Evolutionary conservation across 169 alveolate species (phyloP), one percentile per base, ranked within the genome.

Genomic region (Cyclospora cayetanensis): DNA sequence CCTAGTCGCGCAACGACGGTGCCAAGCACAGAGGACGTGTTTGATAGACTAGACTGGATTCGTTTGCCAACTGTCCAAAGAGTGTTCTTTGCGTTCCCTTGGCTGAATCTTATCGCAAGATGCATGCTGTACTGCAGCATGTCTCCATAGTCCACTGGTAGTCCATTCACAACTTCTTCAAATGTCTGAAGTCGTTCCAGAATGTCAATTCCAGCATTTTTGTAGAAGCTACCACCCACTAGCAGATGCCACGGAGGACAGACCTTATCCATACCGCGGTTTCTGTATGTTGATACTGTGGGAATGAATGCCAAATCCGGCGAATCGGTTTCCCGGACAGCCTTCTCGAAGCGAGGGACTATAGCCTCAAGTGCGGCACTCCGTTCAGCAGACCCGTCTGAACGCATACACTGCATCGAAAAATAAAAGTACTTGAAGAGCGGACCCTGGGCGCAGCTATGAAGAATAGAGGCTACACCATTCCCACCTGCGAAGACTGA

Each of bases 171-270:
- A n/a, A 37, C 31, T 0, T 34, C 55, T n/a, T 70, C 29, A 31
- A 70, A 34, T 34, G 41, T 9, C 15, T 37, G 1, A 0, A 70
- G 53, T 0, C 83, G 83, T 15, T 4, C 22, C 27, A 70, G 37
- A 4, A 34, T 70, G 27, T 70, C 83, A 35, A 1, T 53, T 34
- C 83, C 83, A 0, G 83, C 53, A 34, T 70, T 9, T 2, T 5
- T 11, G 29, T 4, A 70, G 41, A 35, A 70, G 9, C 27, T 15
- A 1, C 55, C 83, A 11, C 83, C 53, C 4, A 11, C 4, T 29
- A 70, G 12, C 15, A n/a, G 22, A 15, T 25, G 34, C 83, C 83
- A 70, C 34, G 83, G 55, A 70, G 83, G 83, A 70, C 55, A 70
- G 55, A 37, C 83, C 41, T 34, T 7, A 15, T 70, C 83, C 27